These are phyloP conservation scores for Scheffersomyces coipomensis DNA, from an alignment of 805 yeast genomes.

Conservation along the genomic window DNA sequence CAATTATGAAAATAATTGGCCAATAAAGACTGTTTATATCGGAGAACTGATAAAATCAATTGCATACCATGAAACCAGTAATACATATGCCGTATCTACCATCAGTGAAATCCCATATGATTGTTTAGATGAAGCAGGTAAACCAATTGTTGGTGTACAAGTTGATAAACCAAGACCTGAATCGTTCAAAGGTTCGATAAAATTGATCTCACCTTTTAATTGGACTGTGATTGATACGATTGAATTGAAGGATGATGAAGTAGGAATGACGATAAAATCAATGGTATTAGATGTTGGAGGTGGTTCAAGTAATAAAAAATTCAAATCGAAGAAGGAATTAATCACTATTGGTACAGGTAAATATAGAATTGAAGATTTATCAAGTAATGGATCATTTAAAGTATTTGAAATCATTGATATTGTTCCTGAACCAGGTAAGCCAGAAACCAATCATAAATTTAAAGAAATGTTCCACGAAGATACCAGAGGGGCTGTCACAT, in stretches of 20 bases:
- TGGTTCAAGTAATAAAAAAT: constrained; percentile 38
- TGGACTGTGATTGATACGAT: constrained; percentile 77
- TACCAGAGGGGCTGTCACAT: constrained; percentile 80
- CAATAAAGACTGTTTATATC: constrained; percentile 47
- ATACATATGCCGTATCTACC: constrained; percentile 63
- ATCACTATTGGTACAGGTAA: constrained; percentile 78
- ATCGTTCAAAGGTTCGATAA: constrained; percentile 58
- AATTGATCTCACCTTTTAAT: constrained; percentile 66
- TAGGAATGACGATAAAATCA: constrained; percentile 55
- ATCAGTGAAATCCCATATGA: constrained; percentile 56
- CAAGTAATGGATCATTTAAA: constrained; percentile 75
- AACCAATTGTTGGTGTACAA: constrained; percentile 55
- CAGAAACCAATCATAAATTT: constrained; percentile 78
- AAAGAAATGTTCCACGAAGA: constrained; percentile 71
- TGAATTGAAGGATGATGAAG: constrained; percentile 66
- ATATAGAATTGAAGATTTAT: constrained; percentile 74
- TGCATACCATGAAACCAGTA: constrained; percentile 65
- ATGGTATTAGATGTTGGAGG: constrained; percentile 50
- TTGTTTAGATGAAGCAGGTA: constrained; percentile 74
- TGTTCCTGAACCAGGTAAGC: constrained; percentile 85
- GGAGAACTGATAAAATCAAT: constrained; percentile 66
- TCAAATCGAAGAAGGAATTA: constrained; percentile 58
- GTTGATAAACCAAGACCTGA: constrained; percentile 53
- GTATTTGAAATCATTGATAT: constrained; percentile 75
- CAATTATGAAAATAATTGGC: constrained; percentile 60